phyloP scores from a whole-genome alignment of 75 land plant species.

The Cupressus sempervirens region DNA sequence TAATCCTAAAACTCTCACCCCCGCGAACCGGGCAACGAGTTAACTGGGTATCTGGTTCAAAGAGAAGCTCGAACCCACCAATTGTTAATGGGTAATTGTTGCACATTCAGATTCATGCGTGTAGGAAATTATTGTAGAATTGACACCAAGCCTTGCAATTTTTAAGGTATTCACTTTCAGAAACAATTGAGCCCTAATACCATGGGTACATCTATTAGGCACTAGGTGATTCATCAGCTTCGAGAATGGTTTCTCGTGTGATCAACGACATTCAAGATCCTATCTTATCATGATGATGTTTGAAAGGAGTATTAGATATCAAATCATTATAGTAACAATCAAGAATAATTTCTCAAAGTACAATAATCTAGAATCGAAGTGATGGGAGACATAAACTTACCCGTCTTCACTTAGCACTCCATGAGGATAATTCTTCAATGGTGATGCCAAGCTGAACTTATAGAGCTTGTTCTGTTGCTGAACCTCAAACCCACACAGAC shows the following conservation, averaged over 20 bases:
- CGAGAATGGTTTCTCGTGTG: not conserved
- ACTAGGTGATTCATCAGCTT: not conserved
- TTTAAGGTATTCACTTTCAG: not conserved
- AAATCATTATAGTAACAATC: not conserved
- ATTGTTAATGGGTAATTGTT: not conserved
- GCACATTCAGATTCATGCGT: not conserved
- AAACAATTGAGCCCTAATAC: not conserved
- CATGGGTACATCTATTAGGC: not conserved
- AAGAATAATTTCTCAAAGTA: not conserved
- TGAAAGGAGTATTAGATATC: not conserved
- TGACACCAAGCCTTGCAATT: not conserved
- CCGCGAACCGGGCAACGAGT: not conserved
- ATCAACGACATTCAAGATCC: not conserved
- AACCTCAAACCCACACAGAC: constrained; percentile 44
- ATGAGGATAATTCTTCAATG: constrained; percentile 50
- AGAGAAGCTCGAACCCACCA: not conserved
- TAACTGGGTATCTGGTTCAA: not conserved
- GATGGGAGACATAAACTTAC: constrained; percentile 18
- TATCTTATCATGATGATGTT: not conserved
- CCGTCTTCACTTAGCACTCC: constrained; percentile 86
- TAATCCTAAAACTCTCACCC: not conserved
- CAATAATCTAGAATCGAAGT: not conserved
- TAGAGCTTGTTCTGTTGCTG: constrained; percentile 33
- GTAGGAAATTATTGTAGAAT: not conserved
- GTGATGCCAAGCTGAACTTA: constrained; percentile 53